Conservation (phyloP, 768 basidiomycete species). For the Collybia sordida region DNA sequence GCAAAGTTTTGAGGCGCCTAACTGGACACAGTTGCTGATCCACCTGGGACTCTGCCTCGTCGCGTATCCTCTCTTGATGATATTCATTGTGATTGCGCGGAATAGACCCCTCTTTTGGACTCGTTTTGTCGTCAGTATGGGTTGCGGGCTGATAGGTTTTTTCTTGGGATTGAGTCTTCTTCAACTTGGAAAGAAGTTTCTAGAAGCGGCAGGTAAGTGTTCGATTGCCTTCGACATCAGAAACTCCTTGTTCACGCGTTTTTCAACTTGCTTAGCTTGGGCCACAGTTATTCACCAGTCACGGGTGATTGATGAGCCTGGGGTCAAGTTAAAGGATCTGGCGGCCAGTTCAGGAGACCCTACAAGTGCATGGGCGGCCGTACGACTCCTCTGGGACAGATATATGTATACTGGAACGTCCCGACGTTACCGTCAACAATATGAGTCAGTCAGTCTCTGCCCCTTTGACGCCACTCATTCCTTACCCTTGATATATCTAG, state of each 20-base stretch:
- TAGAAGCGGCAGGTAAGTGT: slow-evolving; percentile 38
- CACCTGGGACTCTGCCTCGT: slow-evolving; percentile 30
- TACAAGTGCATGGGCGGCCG: slow-evolving; percentile 25
- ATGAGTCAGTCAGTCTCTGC: slow-evolving; percentile 31
- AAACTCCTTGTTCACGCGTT: neutral
- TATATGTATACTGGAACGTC: slow-evolving; percentile 31
- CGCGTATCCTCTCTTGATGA: slow-evolving; percentile 31
- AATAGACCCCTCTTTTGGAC: slow-evolving; percentile 39
- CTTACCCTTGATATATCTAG: slow-evolving; percentile 18
- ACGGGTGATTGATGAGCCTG: slow-evolving; percentile 23
- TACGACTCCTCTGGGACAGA: slow-evolving; percentile 35
- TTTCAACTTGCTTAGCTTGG: slow-evolving; percentile 29
- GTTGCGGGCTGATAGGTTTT: slow-evolving; percentile 31
- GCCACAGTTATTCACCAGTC: slow-evolving; percentile 45
- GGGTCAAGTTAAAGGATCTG: slow-evolving; percentile 35
- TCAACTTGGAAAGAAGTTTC: slow-evolving; percentile 23
- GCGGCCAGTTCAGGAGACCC: slow-evolving; percentile 29
- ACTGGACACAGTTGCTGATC: slow-evolving; percentile 26
- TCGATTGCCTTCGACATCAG: neutral
- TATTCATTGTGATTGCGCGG: slow-evolving; percentile 26
- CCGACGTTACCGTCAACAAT: slow-evolving; percentile 24
- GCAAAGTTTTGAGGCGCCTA: slow-evolving; percentile 29
- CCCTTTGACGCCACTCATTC: neutral
- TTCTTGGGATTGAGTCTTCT: slow-evolving; percentile 29
- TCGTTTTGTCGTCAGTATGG: slow-evolving; percentile 33